Evolutionary conservation across 768 basidiomycete genomes (phyloP).

Genomic region (Podaxis mareebaensis): DNA sequence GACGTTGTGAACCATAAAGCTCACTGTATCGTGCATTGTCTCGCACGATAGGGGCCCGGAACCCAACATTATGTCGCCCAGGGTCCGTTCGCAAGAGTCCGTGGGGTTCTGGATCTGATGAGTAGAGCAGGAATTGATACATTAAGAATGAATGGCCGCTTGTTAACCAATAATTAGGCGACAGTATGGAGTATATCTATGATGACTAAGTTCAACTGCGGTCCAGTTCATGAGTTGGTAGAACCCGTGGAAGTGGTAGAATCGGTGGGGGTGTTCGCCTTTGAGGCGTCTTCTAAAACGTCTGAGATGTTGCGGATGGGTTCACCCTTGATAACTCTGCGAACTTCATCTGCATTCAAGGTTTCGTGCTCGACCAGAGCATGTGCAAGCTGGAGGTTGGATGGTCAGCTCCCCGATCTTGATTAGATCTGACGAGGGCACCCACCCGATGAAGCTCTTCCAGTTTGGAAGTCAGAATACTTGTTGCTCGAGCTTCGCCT

Average conservation of each 20-base stretch:
- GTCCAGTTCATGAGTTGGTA: constrained; percentile 4
- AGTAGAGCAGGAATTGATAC: neutral
- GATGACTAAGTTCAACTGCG: neutral
- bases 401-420: neutral
- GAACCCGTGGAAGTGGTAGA: neutral
- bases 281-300: constrained; percentile 56
- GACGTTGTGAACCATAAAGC: neutral
- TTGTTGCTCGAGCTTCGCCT: constrained; percentile 65
- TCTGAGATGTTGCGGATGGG: constrained; percentile 70
- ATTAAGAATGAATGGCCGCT: constrained; percentile 5
- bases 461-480: constrained; percentile 63
- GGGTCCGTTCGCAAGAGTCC: neutral
- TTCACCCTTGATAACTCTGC: constrained; percentile 82
- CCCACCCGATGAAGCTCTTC: constrained; percentile 76
- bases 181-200: constrained; percentile 5
- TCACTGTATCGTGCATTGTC: neutral
- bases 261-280: constrained; percentile 7
- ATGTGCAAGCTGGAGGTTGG: constrained; percentile 67
- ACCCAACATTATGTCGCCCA: neutral
- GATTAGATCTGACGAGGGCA: constrained; percentile 15
- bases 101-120: neutral
- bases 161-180: constrained; percentile 9
- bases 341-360: constrained; percentile 82
- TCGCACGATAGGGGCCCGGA: neutral
- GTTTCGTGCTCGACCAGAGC: constrained; percentile 97